Evolutionary conservation across 768 basidiomycete genomes (phyloP).

Genomic region (Macrocybe gigantea): DNA sequence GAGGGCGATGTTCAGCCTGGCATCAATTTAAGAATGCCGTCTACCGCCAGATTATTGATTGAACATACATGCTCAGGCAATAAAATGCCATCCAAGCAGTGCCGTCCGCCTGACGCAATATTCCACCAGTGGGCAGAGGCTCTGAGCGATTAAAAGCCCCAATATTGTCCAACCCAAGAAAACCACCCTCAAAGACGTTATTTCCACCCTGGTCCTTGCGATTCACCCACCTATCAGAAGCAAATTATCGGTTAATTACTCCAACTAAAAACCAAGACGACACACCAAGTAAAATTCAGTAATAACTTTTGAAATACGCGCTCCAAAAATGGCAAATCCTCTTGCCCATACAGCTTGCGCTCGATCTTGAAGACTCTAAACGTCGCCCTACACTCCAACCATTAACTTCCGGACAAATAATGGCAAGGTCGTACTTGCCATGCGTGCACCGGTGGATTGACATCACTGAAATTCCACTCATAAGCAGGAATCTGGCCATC

Average conservation of each 20-base stretch:
- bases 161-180: constrained; percentile 97
- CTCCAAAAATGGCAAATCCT: constrained; percentile 90
- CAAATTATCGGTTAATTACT: not conserved
- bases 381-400: constrained; percentile 60
- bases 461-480: constrained; percentile 99
- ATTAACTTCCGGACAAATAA: not conserved
- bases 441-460: constrained; percentile 98
- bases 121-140: constrained; percentile 91
- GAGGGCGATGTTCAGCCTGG: constrained; percentile 91
- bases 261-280: not conserved
- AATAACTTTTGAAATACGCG: constrained; percentile 97
- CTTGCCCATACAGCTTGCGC: constrained; percentile 86
- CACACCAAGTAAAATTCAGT: constrained; percentile 93
- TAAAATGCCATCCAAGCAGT: constrained; percentile 99
- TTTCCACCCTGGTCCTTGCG: constrained; percentile 93
- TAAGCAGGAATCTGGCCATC: constrained; percentile 98
- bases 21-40: constrained; percentile 2
- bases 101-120: constrained; percentile 93
- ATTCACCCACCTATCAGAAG: constrained; percentile 82
- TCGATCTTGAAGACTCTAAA: constrained; percentile 99
- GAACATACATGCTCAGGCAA: constrained; percentile 83
- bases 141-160: constrained; percentile 98
- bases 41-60: not conserved
- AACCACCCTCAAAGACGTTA: constrained; percentile 98
- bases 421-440: constrained; percentile 46